Evolutionary conservation across 1,284 basidiomycete species (phyloP), one percentile per base, ranked within the genome.

Genomic region (Cutaneotrichosporon cavernicola): DNA sequence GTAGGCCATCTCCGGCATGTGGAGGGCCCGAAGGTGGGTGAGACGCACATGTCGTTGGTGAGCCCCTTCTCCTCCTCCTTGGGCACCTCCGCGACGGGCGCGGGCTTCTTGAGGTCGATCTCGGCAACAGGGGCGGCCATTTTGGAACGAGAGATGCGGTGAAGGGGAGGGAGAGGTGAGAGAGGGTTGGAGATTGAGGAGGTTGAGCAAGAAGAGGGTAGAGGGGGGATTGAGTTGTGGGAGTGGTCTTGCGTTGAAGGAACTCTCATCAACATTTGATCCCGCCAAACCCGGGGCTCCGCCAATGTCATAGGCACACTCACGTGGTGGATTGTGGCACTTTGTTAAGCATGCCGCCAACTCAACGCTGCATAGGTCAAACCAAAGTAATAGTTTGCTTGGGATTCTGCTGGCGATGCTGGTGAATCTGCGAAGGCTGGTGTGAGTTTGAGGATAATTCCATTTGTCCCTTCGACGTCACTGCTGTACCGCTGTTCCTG

Each of bases 31-130:
- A 30, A 46, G 7, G 30, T 21, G 31, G 16, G 16, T 2, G 18
- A 14, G 13, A 76, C 79, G 67, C 65, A 81, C 79, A 73, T 74
- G 70, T 81, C 79, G 66, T 78, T 76, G 66, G 60, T 69, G 64
- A 81, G 72, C 36, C 79, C 79, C 72, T 80, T 77, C 71, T 78
- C 76, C 69, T 75, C 73, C 63, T 73, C 68, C 69, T 76, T 69
- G 38, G 68, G 63, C 68, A 75, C 69, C 53, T 74, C 74, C 51
- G 69, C 70, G 38, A 68, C 66, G 57, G 74, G 72, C 30, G 68
- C 74, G 65, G 69, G 69, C 71, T 78, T 76, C 72, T 78, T 78
- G 58, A 78, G 71, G 64, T 77, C 74, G 52, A 79, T 73, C 31
- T 57, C 51, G 65, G 71, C 61, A 58, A 69, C 61, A 58, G 70